Percentiles rank a stretch among this genome's conserved stretches.
Evolutionary conservation across 1,284 basidiomycete genomes (phyloP).

Genomic region (Pseudomicrostroma phylloplanum): DNA sequence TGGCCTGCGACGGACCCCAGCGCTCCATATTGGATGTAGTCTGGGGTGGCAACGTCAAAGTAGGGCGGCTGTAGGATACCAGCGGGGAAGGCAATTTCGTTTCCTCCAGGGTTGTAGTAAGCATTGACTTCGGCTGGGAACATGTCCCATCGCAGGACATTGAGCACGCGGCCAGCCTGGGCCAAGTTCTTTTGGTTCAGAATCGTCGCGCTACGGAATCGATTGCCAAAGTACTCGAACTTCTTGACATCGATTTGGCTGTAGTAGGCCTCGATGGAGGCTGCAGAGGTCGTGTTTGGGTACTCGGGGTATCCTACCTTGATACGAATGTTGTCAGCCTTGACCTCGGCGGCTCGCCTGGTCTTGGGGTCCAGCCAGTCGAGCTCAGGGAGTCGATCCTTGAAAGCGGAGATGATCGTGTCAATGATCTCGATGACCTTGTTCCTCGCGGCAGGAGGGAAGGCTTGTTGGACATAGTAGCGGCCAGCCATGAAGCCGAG

Average conservation of each 20-base stretch:
- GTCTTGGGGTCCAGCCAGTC: conserved; percentile 89
- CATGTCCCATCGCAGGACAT: conserved; percentile 82
- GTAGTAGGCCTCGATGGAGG: conserved; percentile 61
- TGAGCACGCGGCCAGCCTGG: conserved; percentile 65
- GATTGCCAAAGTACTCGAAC: conserved; percentile 76
- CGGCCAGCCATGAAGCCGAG: conserved; percentile 57
- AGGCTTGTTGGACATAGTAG: conserved; percentile 78
- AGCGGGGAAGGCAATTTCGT: conserved; percentile 89
- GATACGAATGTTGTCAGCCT: conserved; percentile 72
- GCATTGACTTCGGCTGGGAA: conserved; percentile 59
- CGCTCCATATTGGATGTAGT: conserved; percentile 75
- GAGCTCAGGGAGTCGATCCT: conserved; percentile 67
- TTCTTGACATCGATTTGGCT: conserved; percentile 61
- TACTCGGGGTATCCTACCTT: conserved; percentile 79
- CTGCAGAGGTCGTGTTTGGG: conserved; percentile 71
- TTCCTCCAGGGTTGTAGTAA: conserved; percentile 44
- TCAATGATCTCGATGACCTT: conserved; percentile 75
- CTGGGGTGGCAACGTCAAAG: conserved; percentile 78
- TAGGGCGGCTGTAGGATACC: conserved; percentile 89
- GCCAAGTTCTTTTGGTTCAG: conserved; percentile 61
- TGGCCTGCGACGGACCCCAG: conserved; percentile 44
- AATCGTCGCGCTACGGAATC: conserved; percentile 59
- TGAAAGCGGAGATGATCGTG: conserved; percentile 80
- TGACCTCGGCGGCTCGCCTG: conserved; percentile 72
- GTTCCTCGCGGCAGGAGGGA: conserved; percentile 70